Evolutionary conservation across 129 eudicot genomes (phyloP), one percentile per base, ranked within the genome.

Genomic region (Apium graveolens): DNA sequence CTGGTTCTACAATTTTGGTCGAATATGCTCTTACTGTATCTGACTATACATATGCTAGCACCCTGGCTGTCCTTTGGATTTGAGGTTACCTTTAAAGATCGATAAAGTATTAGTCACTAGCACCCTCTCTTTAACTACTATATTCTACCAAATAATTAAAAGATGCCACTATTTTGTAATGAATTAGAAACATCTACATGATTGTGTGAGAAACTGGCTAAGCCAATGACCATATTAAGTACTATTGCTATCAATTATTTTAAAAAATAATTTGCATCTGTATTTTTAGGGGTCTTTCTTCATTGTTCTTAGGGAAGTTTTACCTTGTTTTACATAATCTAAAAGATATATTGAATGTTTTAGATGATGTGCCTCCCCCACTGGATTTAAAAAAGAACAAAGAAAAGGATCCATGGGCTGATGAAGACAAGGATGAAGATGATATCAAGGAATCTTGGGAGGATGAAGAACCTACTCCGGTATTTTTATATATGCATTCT

Each of bases 361-460:
- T 88, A 94, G 98, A 94, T 88, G 98, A 94, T 86, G 96, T 83
- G 83, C 83, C 86, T 48, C 83, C 85, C 27, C 93, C 92, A 41
- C 82, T 81, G 60, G 86, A 83, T 70, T 43, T 83, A 0, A 88
- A 88, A 80, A 95, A 91, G 96, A 90, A 44, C 72, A 0, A 43
- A 85, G n/a, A 78, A 26, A 88, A 81, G 80, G 87, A 83, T 81
- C 49, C 75, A 69, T 95, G 98, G 98, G 98, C 88, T 85, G 98
- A 91, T 80, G 98, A 95, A 85, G 98, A 95, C 80, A 82, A 70
- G 65, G 98, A 95, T 72, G 97, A 91, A 32, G 78, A 91, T 87
- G 97, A 87, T 78, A 78, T 95, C 76, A 95, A 91, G 85, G 97
- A 88, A 21, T 95, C 98, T 80, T 95, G 98, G 98, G 98, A 95